A percentile compares a stretch with the other conserved stretches of the same genome.
Conservation (phyloP, 495 filamentous ascomycete species). For the Coniosporium apollinis region DNA sequence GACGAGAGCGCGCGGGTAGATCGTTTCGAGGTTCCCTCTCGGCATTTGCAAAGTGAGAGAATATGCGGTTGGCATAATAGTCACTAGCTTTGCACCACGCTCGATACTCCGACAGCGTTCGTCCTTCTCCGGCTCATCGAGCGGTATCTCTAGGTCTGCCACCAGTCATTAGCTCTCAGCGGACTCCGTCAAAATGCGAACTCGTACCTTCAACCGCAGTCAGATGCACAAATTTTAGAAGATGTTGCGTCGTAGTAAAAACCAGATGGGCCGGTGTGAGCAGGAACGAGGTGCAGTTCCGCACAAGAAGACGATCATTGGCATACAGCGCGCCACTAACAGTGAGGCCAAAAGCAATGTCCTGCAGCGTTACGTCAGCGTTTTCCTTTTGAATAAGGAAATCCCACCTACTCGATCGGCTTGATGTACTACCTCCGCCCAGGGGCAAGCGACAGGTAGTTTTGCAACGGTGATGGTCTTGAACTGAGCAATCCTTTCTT, state of each 20-base stretch:
- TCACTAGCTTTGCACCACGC: conserved; percentile 70
- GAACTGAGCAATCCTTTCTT: too few species aligned
- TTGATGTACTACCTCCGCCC: conserved; percentile 2
- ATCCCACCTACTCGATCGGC: conserved; percentile 11
- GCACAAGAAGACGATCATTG: conserved; percentile 52
- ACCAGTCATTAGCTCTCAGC: conserved; percentile 3
- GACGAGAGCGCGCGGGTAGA: conserved; percentile 83
- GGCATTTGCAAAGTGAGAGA: conserved; percentile 81
- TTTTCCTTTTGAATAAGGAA: too few species aligned
- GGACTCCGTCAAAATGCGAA: conserved; percentile 1
- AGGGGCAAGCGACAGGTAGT: too few species aligned
- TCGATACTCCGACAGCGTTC: conserved; percentile 88
- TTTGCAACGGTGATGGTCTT: too few species aligned
- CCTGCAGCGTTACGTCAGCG: too few species aligned
- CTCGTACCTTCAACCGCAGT: conserved; percentile 42
- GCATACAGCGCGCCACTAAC: conserved; percentile 61
- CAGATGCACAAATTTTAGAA: conserved; percentile 86
- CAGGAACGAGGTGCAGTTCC: conserved; percentile 81
- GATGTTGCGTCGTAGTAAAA: conserved; percentile 78
- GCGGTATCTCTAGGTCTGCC: conserved; percentile 60
- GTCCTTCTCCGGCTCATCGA: conserved; percentile 78
- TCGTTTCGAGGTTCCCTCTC: conserved; percentile 86
- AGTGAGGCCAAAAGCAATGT: conserved; percentile 45
- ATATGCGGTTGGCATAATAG: conserved; percentile 75
- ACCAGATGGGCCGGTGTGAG: conserved; percentile 71